phyloP scores from a whole-genome alignment of 2,329 filamentous ascomycete genomes.

The Pseudocercospora fuligena region DNA sequence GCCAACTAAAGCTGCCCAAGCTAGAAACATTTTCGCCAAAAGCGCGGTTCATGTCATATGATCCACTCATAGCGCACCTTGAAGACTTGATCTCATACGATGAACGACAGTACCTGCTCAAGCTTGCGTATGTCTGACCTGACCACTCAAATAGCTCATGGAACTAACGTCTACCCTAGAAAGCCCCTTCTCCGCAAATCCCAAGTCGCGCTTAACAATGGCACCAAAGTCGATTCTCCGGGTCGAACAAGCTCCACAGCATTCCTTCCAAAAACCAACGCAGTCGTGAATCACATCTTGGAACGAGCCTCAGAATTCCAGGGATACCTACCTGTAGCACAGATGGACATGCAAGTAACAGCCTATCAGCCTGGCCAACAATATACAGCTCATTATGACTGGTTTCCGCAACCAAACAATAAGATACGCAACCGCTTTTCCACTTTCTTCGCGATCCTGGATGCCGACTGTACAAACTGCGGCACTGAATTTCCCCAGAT shows the following conservation, averaged over 20 bases:
- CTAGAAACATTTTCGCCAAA: slow-evolving; percentile 1
- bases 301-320: not conserved
- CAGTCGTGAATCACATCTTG: not conserved
- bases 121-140: not conserved
- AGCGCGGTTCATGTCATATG: slow-evolving; percentile 2
- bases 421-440: not conserved
- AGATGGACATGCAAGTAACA: slow-evolving; percentile 5
- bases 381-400: not conserved
- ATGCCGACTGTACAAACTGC: not conserved
- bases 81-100: not conserved
- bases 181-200: not conserved
- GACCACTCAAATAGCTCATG: not conserved
- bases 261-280: not conserved
- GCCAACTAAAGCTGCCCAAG: not conserved
- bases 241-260: not conserved
- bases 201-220: not conserved
- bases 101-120: not conserved
- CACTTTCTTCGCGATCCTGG: not conserved
- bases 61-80: slow-evolving; percentile 4
- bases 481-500: not conserved
- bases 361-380: not conserved
- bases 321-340: not conserved
- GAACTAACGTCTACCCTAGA: not conserved
- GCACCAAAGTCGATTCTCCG: not conserved
- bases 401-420: not conserved